phyloP scores from a whole-genome alignment of 1,139 yeast genomes.

The Kodamaea ohmeri region DNA sequence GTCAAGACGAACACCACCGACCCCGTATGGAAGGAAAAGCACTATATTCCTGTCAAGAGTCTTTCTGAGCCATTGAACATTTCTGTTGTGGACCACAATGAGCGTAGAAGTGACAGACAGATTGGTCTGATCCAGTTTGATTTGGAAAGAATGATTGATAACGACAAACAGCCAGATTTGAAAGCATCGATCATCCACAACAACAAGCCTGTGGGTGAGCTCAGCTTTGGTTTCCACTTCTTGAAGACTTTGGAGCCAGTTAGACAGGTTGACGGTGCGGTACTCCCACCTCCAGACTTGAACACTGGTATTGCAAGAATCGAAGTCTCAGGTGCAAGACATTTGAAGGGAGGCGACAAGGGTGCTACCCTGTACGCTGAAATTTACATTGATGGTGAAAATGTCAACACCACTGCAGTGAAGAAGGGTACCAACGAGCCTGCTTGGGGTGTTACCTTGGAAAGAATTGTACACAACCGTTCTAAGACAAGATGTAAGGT shows the following conservation, averaged over 20 bases:
- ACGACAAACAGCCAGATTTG: slow-evolving; percentile 51
- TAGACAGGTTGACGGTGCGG: slow-evolving; percentile 78
- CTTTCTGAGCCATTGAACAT: slow-evolving; percentile 79
- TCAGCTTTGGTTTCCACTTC: slow-evolving; percentile 67
- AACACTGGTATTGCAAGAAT: slow-evolving; percentile 86
- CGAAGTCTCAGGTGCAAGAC: slow-evolving; percentile 51
- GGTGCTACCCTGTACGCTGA: slow-evolving; percentile 69
- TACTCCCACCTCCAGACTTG: slow-evolving; percentile 84
- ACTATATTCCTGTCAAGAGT: slow-evolving; percentile 66
- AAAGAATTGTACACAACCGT: slow-evolving; percentile 73
- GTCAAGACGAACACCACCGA: slow-evolving; percentile 59
- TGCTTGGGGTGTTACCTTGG: slow-evolving; percentile 61
- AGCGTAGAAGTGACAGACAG: slow-evolving; percentile 71
- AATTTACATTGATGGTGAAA: slow-evolving; percentile 59
- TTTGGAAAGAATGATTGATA: slow-evolving; percentile 61
- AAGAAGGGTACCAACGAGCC: slow-evolving; percentile 67
- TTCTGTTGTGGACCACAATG: slow-evolving; percentile 70
- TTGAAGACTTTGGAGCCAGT: slow-evolving; percentile 79
- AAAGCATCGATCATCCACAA: slow-evolving; percentile 66
- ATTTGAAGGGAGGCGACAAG: slow-evolving; percentile 40
- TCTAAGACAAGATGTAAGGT: slow-evolving; percentile 66
- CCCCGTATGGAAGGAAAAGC: slow-evolving; percentile 84
- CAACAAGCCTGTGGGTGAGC: slow-evolving; percentile 75
- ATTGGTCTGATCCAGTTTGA: slow-evolving; percentile 79
- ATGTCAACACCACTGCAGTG: slow-evolving; percentile 53